Conservation (phyloP, 495 filamentous ascomycete species). For the Talaromyces adpressus region DNA sequence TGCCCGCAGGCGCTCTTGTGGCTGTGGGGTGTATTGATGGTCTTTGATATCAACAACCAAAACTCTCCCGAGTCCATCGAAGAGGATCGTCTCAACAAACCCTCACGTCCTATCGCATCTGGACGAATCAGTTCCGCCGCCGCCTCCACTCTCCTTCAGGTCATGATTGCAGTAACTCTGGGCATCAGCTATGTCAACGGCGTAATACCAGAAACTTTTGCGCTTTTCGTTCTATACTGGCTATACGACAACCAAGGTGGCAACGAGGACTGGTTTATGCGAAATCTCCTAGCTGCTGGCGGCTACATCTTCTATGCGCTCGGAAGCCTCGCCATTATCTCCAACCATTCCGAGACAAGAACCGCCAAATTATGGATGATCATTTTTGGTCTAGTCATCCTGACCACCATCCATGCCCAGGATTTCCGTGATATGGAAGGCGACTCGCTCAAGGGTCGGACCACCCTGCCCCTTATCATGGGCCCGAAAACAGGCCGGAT, state of each 20-base stretch:
- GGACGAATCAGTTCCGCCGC: slow-evolving; percentile 9
- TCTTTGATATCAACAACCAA: slow-evolving; percentile 19
- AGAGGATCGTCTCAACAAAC: slow-evolving; percentile 18
- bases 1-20: background rate
- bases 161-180: slow-evolving; percentile 10
- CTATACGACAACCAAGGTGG: slow-evolving; percentile 11
- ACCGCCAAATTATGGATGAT: slow-evolving; percentile 9
- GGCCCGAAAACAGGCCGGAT: slow-evolving; percentile 37
- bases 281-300: slow-evolving; percentile 13
- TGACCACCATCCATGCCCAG: slow-evolving; percentile 22
- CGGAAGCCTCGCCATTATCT: background rate
- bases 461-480: slow-evolving; percentile 31
- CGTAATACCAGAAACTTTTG: slow-evolving; percentile 5
- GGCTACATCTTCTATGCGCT: slow-evolving; percentile 11
- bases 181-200: slow-evolving; percentile 1
- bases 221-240: slow-evolving; percentile 11
- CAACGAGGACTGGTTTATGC: slow-evolving; percentile 11
- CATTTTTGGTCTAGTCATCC: slow-evolving; percentile 31
- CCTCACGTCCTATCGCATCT: slow-evolving; percentile 14
- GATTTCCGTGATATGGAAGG: slow-evolving; percentile 17
- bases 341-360: background rate
- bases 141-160: slow-evolving; percentile 10
- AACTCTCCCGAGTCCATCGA: slow-evolving; percentile 9
- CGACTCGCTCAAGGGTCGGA: slow-evolving; percentile 25
- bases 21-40: slow-evolving; percentile 6